Evolutionary conservation across 23 red algal genomes (phyloP), one percentile per base, ranked within the genome.

Genomic region (Rhodosorus marinus): DNA sequence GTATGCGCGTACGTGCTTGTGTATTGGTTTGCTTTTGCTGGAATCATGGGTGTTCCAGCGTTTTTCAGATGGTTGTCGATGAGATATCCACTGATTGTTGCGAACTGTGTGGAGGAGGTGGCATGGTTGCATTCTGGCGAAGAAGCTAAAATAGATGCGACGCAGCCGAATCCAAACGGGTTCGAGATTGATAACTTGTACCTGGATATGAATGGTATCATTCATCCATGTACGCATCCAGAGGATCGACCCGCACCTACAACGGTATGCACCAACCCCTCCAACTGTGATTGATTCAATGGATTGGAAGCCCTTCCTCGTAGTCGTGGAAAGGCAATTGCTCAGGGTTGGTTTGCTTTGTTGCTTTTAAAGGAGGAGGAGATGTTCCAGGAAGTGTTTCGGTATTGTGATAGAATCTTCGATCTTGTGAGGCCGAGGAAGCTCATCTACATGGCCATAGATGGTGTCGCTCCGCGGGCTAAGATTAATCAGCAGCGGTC

Each of bases 171-270:
- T 74, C 90, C 90, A 25, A 84, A 98, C 50, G 90, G 90, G 15
- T 33, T 66, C 15, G 78, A 84, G 69, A 81, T 57, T 67, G 69
- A 77, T 60, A 17, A 11, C 11, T 17, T 43, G 38, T 64, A 64
- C 19, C 72, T 98, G 27, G 90, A 98, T 49, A 98, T 98, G 90
- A 98, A 98, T 45, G 90, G 90, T 17, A 98, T 98, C 66, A 98
- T 98, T 47, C 90, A 98, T 60, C 72, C 74, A 46, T 98, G 90
- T 58, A 98, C 90, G 2, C 90, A 98, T 65, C 69, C 73, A 8
- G 77, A 81, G 47, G 77, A 83, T 25, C 55, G 33, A 43, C 41
- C 69, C 30, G 65, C 77, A 26, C 63, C 67, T 0, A 47, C 66
- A 8, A 52, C 76, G 25, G n/a, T n/a, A n/a, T n/a, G n/a, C n/a